Conservation (phyloP, 768 basidiomycete species). For the Fistulinella prunicolor region DNA sequence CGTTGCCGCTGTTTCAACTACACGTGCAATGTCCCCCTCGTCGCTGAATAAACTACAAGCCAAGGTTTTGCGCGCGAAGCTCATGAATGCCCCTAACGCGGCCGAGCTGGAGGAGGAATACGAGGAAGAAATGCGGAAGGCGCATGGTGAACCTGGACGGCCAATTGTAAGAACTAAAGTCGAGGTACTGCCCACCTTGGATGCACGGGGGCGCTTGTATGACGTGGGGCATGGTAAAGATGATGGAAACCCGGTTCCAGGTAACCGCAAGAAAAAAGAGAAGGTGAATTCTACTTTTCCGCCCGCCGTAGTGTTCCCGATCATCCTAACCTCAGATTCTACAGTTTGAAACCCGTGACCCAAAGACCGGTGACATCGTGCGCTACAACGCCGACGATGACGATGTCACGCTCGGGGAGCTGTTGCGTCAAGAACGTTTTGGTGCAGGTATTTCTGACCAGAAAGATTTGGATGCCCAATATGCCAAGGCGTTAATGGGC, state of each 20-base stretch:
- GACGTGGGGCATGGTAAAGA: slow-evolving; percentile 84
- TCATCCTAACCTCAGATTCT: not conserved
- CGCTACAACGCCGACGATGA: slow-evolving; percentile 93
- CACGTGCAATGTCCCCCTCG: slow-evolving; percentile 62
- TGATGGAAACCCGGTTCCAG: slow-evolving; percentile 48
- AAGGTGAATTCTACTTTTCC: slow-evolving; percentile 40
- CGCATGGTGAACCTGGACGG: slow-evolving; percentile 41
- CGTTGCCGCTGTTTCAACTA: slow-evolving; percentile 27
- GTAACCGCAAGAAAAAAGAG: slow-evolving; percentile 79
- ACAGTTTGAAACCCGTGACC: slow-evolving; percentile 86
- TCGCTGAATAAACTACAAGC: slow-evolving; percentile 93
- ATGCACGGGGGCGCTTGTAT: slow-evolving; percentile 80
- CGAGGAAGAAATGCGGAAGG: slow-evolving; percentile 59
- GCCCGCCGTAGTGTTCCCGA: not conserved
- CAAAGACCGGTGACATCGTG: slow-evolving; percentile 85
- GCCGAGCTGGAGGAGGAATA: slow-evolving; percentile 81
- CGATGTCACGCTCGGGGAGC: slow-evolving; percentile 77
- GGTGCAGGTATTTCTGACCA: slow-evolving; percentile 87
- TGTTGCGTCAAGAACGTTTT: slow-evolving; percentile 91
- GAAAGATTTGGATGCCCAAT: slow-evolving; percentile 87
- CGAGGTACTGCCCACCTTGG: slow-evolving; percentile 86
- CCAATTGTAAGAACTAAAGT: slow-evolving; percentile 55
- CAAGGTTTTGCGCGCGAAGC: slow-evolving; percentile 84
- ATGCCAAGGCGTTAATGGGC: slow-evolving; percentile 82
- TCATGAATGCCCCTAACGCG: slow-evolving; percentile 79